phyloP scores from a whole-genome alignment of 2,329 filamentous ascomycete species.

The Diaporthe nobilis region DNA sequence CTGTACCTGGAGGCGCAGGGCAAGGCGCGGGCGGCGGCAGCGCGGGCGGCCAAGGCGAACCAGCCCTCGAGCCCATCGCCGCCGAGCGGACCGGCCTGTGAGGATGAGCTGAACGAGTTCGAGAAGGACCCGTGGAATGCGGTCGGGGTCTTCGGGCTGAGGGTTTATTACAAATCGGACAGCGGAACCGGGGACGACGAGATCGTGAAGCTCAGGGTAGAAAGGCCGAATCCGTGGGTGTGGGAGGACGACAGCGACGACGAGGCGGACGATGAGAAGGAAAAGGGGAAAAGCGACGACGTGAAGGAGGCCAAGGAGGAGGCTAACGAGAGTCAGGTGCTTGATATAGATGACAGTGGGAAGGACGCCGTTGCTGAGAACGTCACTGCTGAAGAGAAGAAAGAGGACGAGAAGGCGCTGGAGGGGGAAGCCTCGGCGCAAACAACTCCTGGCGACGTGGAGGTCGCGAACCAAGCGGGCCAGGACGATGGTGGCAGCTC shows the following conservation, averaged over 20 bases:
- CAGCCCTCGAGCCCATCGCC: conserved; percentile 34
- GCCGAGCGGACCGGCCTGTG: conserved; percentile 46
- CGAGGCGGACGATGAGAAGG: conserved; percentile 54
- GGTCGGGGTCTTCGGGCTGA: conserved; percentile 70
- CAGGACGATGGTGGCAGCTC: not conserved
- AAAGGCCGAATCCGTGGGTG: conserved; percentile 46
- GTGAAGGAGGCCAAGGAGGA: conserved; percentile 40
- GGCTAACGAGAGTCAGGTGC: conserved; percentile 44
- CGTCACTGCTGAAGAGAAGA: conserved; percentile 35
- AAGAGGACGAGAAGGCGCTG: conserved; percentile 15
- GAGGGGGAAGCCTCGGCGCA: not conserved
- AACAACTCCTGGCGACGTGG: not conserved
- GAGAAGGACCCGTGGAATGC: conserved; percentile 74
- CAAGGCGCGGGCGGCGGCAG: conserved; percentile 4
- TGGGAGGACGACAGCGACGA: conserved; percentile 42
- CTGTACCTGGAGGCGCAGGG: conserved; percentile 42
- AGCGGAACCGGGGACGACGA: conserved; percentile 38
- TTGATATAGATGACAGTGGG: conserved; percentile 52
- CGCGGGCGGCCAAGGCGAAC: conserved; percentile 11
- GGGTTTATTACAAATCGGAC: conserved; percentile 67
- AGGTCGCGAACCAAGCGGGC: not conserved
- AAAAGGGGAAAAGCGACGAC: conserved; percentile 27
- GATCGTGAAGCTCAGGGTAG: conserved; percentile 48
- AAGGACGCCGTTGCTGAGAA: conserved; percentile 46
- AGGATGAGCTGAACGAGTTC: conserved; percentile 61